A percentile compares a stretch with the other conserved stretches of the same genome.
Evolutionary conservation across 768 basidiomycete species (phyloP).

Genomic region (Collybia sp.): DNA sequence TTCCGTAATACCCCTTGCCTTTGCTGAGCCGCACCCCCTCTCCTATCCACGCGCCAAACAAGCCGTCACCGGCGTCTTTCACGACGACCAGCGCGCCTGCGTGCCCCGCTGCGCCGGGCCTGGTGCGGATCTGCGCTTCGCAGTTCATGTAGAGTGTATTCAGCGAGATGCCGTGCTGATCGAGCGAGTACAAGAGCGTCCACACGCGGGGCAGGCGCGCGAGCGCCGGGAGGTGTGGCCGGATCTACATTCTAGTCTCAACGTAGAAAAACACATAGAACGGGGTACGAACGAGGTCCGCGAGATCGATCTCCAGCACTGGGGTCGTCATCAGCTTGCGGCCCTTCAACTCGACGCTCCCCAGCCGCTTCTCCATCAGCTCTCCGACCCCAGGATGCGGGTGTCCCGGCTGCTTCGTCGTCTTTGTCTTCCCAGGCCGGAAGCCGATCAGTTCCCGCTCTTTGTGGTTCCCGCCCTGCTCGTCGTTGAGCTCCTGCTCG

Average conservation of each 20-base stretch:
- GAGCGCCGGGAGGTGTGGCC: conserved; percentile 68
- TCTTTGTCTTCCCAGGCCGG: conserved; percentile 10
- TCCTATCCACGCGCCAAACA: conserved; percentile 84
- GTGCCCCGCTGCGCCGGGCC: conserved; percentile 20
- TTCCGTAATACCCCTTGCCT: conserved; percentile 74
- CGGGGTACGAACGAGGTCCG: conserved; percentile 48
- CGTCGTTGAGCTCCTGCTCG: conserved; percentile 28
- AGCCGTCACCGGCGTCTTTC: conserved; percentile 51
- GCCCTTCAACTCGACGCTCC: conserved; percentile 47
- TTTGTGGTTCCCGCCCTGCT: conserved; percentile 8
- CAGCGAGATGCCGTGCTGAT: conserved; percentile 92
- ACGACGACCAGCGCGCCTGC: conserved; percentile 57
- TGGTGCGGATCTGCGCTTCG: conserved; percentile 31
- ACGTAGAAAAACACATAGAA: not conserved
- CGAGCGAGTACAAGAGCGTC: conserved; percentile 84
- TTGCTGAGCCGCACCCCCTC: conserved; percentile 62
- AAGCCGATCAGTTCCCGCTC: conserved; percentile 14
- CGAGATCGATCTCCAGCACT: conserved; percentile 50
- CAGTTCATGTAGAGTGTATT: conserved; percentile 79
- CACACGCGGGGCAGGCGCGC: conserved; percentile 66
- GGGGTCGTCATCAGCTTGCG: conserved; percentile 48
- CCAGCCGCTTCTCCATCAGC: conserved; percentile 46
- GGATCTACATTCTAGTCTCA: conserved; percentile 44
- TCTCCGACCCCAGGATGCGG: conserved; percentile 28
- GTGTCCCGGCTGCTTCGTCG: conserved; percentile 5